Percentiles rank a stretch among this genome's conserved stretches.
phyloP scores from a whole-genome alignment of 1,284 basidiomycete species.

The Prillingera fragicola region DNA sequence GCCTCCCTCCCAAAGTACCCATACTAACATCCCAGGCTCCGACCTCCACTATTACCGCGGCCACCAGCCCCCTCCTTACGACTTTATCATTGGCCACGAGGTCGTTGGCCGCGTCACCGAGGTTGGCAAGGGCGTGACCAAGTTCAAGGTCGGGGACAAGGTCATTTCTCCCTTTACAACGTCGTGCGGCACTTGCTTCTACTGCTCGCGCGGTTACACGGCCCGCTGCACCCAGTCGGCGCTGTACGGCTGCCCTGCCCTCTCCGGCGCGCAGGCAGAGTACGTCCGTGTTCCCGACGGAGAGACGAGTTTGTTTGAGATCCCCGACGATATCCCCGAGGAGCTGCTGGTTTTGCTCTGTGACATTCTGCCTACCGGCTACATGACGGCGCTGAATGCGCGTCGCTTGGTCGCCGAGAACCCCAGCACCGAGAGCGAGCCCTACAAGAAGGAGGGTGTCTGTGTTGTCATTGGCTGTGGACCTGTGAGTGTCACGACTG shows the following conservation, averaged over 20 bases:
- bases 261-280: constrained; percentile 79
- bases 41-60: constrained; percentile 75
- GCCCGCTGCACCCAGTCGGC: constrained; percentile 61
- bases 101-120: constrained; percentile 71
- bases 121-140: constrained; percentile 62
- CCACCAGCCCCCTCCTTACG: constrained; percentile 37
- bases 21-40: constrained; percentile 60
- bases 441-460: constrained; percentile 32
- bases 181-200: constrained; percentile 57
- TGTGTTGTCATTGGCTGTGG: constrained; percentile 49
- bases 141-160: constrained; percentile 67
- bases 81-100: constrained; percentile 61
- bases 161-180: constrained; percentile 79
- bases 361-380: constrained; percentile 51
- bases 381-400: constrained; percentile 37
- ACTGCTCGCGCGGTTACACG: constrained; percentile 69
- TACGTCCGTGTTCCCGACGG: constrained; percentile 66
- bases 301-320: constrained; percentile 46
- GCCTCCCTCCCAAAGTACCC: no score
- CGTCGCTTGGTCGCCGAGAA: no score
- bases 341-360: constrained; percentile 47
- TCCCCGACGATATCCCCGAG: constrained; percentile 39
- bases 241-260: constrained; percentile 55
- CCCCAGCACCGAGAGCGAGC: constrained; percentile 4
- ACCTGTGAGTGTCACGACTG: constrained; percentile 31